Conservation (phyloP, 345 rosid genomes). For the Triadica sebifera region DNA sequence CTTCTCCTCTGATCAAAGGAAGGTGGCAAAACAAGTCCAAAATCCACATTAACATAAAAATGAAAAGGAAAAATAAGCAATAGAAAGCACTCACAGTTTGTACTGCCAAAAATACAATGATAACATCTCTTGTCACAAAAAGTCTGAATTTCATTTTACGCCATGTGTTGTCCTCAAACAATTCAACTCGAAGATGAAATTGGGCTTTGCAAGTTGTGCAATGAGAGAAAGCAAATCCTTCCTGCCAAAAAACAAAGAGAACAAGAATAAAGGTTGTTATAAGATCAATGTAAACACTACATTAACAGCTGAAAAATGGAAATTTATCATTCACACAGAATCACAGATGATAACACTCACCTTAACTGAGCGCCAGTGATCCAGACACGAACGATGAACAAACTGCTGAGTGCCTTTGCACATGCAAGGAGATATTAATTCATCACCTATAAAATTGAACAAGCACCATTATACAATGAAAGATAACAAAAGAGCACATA, state of each 20-base stretch:
- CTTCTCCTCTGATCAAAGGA: neutral
- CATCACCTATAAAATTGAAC: slow-evolving; percentile 54
- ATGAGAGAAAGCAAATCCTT: slow-evolving; percentile 96
- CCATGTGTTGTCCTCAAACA: slow-evolving; percentile 83
- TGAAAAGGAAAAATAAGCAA: neutral
- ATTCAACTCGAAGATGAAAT: slow-evolving; percentile 68
- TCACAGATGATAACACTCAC: slow-evolving; percentile 19
- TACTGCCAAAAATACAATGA: slow-evolving; percentile 82
- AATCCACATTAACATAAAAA: neutral
- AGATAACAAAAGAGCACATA: neutral
- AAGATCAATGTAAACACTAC: neutral
- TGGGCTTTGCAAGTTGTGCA: slow-evolving; percentile 90
- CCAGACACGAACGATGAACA: slow-evolving; percentile 82
- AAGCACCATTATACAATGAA: neutral
- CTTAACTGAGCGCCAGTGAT: slow-evolving; percentile 88
- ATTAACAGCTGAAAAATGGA: neutral
- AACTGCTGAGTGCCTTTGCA: slow-evolving; percentile 95
- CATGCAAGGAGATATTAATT: slow-evolving; percentile 95
- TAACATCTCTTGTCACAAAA: slow-evolving; percentile 91
- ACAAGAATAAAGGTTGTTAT: neutral
- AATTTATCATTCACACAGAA: neutral
- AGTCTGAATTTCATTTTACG: slow-evolving; percentile 85
- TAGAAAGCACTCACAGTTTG: slow-evolving; percentile 56
- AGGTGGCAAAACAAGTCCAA: neutral
- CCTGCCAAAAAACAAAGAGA: slow-evolving; percentile 35